Evolutionary conservation across 140 eudicot genomes (phyloP).

Genomic region (Flaveria floridana): DNA sequence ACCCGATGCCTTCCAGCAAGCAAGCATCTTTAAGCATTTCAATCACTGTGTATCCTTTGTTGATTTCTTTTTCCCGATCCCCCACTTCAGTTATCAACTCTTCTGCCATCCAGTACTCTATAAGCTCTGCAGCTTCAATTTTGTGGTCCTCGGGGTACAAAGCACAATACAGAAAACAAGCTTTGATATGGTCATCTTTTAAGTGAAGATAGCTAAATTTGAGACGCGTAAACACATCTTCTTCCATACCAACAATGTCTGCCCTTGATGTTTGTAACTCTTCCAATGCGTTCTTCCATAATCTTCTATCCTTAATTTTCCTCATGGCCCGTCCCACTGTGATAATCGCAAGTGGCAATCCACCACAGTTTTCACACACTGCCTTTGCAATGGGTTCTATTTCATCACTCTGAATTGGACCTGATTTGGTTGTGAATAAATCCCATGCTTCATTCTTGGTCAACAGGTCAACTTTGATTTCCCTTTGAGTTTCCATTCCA

Average conservation of each 20-base stretch:
- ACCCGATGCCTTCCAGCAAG: conserved; percentile 39
- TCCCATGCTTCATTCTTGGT: conserved; percentile 45
- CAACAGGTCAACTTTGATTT: conserved; percentile 36
- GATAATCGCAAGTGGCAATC: conserved; percentile 60
- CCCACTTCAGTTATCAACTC: conserved; percentile 38
- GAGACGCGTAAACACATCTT: conserved; percentile 44
- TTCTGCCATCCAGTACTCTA: conserved; percentile 44
- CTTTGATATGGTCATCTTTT: conserved; percentile 33
- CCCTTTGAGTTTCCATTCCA: conserved; percentile 36
- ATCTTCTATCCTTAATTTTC: conserved; percentile 33
- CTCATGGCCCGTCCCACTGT: conserved; percentile 52
- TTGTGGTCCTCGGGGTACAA: conserved; percentile 43
- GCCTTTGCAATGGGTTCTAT: conserved; percentile 37
- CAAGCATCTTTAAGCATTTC: conserved; percentile 45
- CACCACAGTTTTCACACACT: conserved; percentile 43
- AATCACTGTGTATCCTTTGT: conserved; percentile 48
- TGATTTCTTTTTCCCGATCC: conserved; percentile 35
- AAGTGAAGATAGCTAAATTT: conserved; percentile 43
- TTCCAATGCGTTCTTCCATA: conserved; percentile 50
- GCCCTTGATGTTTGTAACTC: conserved; percentile 41
- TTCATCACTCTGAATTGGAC: conserved; percentile 34
- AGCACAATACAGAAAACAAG: conserved; percentile 45
- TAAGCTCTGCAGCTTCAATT: conserved; percentile 37
- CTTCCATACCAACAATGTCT: conserved; percentile 45
- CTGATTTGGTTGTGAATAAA: conserved; percentile 42